Conservation (phyloP, 139 green algal species). For the Pedinophyceae sp. region DNA sequence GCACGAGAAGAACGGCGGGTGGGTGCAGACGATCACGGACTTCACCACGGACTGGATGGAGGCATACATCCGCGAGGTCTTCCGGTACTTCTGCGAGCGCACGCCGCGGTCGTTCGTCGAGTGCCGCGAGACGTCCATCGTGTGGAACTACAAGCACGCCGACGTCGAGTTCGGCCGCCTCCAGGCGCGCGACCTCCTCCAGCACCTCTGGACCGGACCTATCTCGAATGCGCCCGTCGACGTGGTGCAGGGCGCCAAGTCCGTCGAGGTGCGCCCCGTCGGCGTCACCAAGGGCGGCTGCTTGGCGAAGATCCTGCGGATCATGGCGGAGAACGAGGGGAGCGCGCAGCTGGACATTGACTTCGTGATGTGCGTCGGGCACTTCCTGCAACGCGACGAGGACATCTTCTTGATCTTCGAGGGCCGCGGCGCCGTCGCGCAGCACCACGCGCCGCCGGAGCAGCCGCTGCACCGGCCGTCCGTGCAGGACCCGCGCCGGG, state of each 20-base stretch:
- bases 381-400: conserved; percentile 86
- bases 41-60: conserved; percentile 84
- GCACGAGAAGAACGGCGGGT: conserved; percentile 5
- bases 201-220: conserved; percentile 95
- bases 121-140: conserved; percentile 73
- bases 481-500: neutral
- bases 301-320: conserved; percentile 16
- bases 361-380: conserved; percentile 43
- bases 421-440: conserved; percentile 14
- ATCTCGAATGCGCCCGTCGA: conserved; percentile 94
- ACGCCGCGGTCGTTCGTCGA: conserved; percentile 68
- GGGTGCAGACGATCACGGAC: conserved; percentile 12
- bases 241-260: conserved; percentile 63
- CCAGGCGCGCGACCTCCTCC: conserved; percentile 42
- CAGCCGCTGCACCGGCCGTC: neutral
- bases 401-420: conserved; percentile 90
- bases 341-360: conserved; percentile 12
- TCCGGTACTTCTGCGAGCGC: conserved; percentile 97
- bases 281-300: conserved; percentile 79
- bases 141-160: conserved; percentile 97
- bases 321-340: conserved; percentile 1
- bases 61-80: conserved; percentile 82
- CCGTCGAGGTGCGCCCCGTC: conserved; percentile 72
- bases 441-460: neutral
- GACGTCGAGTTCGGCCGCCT: conserved; percentile 78